These are phyloP conservation scores for Globisporangium yorkense DNA, from an alignment of 352 stramenopile genomes.

Conservation along the genomic window DNA sequence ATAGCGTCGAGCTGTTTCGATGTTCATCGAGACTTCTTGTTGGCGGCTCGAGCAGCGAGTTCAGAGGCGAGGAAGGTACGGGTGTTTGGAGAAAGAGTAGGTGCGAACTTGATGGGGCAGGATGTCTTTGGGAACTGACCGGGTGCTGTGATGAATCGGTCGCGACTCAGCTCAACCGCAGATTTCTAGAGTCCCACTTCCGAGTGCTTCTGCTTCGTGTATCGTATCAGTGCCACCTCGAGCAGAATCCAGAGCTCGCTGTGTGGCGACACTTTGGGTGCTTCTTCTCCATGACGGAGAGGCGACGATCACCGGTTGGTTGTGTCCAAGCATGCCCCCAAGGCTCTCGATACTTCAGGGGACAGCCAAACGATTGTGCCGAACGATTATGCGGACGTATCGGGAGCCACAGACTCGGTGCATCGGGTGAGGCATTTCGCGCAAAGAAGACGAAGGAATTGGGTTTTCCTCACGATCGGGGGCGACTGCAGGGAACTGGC, in stretches of 20 bases:
- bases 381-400: too few relatives aligned
- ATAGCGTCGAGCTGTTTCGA: neutral
- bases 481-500: too few relatives aligned
- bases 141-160: conserved; percentile 13
- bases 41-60: conserved; percentile 16
- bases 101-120: conserved; percentile 11
- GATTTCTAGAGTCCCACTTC: conserved; percentile 60
- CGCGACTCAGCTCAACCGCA: conserved; percentile 26
- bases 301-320: too few relatives aligned
- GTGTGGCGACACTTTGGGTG: conserved; percentile 31
- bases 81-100: conserved; percentile 34
- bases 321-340: too few relatives aligned
- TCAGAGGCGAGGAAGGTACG: conserved; percentile 17
- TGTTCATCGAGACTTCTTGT: too few relatives aligned
- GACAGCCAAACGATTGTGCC: neutral
- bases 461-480: too few relatives aligned
- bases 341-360: neutral
- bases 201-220: conserved; percentile 69
- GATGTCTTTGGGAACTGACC: neutral
- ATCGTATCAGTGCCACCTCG: conserved; percentile 48
- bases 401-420: too few relatives aligned
- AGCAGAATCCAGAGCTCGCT: conserved; percentile 55
- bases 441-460: too few relatives aligned
- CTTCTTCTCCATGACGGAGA: conserved; percentile 11
- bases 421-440: too few relatives aligned